Conservation (phyloP, 164 flowering plant species). For the Kingdonia uniflora region DNA sequence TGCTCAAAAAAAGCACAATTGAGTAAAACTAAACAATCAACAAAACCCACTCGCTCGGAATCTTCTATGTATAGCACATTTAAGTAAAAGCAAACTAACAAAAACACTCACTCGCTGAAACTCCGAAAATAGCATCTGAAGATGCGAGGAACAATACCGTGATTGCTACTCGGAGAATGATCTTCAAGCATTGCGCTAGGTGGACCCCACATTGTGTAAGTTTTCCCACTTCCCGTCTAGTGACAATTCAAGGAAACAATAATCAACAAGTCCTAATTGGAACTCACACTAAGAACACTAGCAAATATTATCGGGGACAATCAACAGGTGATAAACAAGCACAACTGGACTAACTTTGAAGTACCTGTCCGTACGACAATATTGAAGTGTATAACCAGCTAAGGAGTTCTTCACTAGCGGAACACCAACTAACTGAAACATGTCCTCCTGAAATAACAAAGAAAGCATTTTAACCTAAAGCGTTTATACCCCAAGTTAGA, state of each 20-base stretch:
- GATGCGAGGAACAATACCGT: constrained; percentile 86
- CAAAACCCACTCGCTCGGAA: too few species aligned
- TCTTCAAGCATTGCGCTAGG: constrained; percentile 89
- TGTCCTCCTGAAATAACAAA: constrained; percentile 52
- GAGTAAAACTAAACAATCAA: too few species aligned
- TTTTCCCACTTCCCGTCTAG: constrained; percentile 91
- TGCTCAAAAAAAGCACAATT: too few species aligned
- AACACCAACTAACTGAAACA: constrained; percentile 65
- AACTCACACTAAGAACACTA: too few species aligned
- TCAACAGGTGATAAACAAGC: too few species aligned
- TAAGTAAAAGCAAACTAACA: neutral
- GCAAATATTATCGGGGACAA: too few species aligned
- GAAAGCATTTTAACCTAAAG: neutral
- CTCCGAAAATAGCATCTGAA: constrained; percentile 74
- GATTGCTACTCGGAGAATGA: constrained; percentile 37
- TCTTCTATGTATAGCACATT: too few species aligned
- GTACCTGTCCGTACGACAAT: constrained; percentile 88
- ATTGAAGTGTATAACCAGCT: constrained; percentile 75
- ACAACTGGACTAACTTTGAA: neutral
- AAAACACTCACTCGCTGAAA: constrained; percentile 66
- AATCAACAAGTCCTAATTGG: neutral
- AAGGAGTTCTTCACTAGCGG: constrained; percentile 74
- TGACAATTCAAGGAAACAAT: constrained; percentile 1
- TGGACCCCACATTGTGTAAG: constrained; percentile 99
- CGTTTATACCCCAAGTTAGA: neutral